phyloP scores from a whole-genome alignment of 805 yeast species.

The Lachancea kluyveri region DNA sequence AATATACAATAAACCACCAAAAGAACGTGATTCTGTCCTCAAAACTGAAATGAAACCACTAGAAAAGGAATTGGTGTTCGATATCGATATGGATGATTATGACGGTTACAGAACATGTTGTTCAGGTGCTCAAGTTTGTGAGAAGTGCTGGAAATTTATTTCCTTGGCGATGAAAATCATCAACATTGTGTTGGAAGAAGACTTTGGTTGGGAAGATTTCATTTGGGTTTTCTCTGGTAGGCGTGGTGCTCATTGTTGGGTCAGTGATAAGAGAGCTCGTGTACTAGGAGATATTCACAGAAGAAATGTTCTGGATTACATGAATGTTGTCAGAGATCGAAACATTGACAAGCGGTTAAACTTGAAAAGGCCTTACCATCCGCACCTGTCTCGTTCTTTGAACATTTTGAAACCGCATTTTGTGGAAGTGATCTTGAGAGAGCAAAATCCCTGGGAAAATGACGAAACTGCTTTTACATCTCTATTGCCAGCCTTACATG shows the following conservation, averaged over 20 bases:
- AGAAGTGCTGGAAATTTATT: conserved; percentile 90
- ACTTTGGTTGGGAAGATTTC: conserved; percentile 81
- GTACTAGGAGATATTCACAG: conserved; percentile 65
- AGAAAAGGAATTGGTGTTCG: conserved; percentile 85
- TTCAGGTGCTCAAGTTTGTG: conserved; percentile 74
- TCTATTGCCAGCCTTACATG: conserved; percentile 57
- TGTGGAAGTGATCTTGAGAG: conserved; percentile 57
- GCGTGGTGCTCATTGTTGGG: conserved; percentile 99
- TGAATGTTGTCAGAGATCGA: conserved; percentile 64
- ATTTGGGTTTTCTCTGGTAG: conserved; percentile 97
- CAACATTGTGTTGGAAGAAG: conserved; percentile 67
- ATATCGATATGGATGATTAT: conserved; percentile 96
- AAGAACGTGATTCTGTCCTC: conserved; percentile 69
- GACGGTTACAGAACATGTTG: conserved; percentile 94
- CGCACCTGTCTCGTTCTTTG: conserved; percentile 73
- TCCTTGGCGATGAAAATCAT: conserved; percentile 75
- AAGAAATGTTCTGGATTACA: conserved; percentile 73
- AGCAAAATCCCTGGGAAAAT: conserved; percentile 82
- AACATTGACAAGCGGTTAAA: conserved; percentile 41
- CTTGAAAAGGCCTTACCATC: conserved; percentile 80
- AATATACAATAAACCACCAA: conserved; percentile 81
- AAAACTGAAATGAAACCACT: conserved; percentile 74
- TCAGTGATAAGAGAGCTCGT: conserved; percentile 82
- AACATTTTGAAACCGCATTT: conserved; percentile 61
- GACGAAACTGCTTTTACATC: conserved; percentile 50